phyloP scores from a whole-genome alignment of 768 basidiomycete genomes.

The Strobilomyces dryophilus region DNA sequence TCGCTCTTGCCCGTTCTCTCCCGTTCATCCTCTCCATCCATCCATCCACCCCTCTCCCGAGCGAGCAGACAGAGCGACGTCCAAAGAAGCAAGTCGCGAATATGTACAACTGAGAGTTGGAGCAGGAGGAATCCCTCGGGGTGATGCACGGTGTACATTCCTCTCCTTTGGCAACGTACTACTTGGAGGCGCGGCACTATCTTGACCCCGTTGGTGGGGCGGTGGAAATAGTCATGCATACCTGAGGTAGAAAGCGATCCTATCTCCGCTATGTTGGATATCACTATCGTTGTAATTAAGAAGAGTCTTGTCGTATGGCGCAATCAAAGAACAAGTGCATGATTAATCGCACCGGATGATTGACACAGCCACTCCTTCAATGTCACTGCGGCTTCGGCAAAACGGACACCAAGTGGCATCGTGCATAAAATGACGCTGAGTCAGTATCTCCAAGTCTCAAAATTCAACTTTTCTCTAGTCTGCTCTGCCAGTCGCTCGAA shows the following conservation, averaged over 20 bases:
- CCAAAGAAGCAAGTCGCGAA: too few relatives aligned
- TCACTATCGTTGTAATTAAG: background rate
- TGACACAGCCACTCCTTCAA: constrained; percentile 7
- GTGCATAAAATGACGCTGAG: background rate
- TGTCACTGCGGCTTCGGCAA: background rate
- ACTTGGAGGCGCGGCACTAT: constrained; percentile 49
- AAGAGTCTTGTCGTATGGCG: background rate
- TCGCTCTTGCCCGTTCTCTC: too few relatives aligned
- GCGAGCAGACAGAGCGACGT: too few relatives aligned
- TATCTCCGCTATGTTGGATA: too few relatives aligned
- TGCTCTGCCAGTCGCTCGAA: background rate
- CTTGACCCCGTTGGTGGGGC: constrained; percentile 57
- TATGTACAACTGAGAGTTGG: constrained; percentile 1
- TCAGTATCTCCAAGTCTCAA: background rate
- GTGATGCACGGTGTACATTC: constrained; percentile 54
- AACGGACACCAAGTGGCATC: background rate
- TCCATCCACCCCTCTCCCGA: too few relatives aligned
- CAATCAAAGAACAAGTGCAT: background rate
- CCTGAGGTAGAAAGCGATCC: constrained; percentile 10
- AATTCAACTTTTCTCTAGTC: too few relatives aligned
- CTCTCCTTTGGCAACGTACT: constrained; percentile 44
- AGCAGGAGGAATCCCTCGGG: constrained; percentile 36
- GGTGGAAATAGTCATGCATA: constrained; percentile 35
- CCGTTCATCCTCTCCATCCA: too few relatives aligned
- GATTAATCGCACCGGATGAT: background rate